A percentile compares a stretch with the other conserved stretches of the same genome.
These are phyloP conservation scores for Marchantia polymorpha DNA, from an alignment of 225 moss, liverwort and hornwort species.

Conservation along the genomic window DNA sequence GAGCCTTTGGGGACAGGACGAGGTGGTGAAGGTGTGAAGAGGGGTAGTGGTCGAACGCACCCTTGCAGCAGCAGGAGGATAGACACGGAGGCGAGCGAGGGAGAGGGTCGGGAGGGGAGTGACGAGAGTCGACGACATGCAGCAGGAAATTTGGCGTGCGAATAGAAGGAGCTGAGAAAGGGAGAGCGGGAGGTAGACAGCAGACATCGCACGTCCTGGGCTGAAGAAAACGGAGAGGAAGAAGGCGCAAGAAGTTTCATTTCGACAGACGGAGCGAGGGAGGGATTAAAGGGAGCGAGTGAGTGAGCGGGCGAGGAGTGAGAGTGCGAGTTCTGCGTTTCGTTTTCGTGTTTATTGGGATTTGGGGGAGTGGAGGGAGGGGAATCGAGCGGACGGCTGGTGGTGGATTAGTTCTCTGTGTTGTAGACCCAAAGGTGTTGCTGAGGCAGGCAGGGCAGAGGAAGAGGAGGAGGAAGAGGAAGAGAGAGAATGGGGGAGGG, in stretches of 20 bases:
- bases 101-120: background rate
- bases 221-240: background rate
- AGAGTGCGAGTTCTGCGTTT: background rate
- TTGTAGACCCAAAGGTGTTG: background rate
- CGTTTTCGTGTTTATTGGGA: background rate
- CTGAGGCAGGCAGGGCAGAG: background rate
- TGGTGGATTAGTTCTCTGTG: background rate
- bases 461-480: background rate
- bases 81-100: background rate
- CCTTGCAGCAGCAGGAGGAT: background rate
- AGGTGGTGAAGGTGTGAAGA: slow-evolving; percentile 10
- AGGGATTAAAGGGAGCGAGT: background rate
- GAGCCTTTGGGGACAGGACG: background rate
- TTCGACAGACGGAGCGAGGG: background rate
- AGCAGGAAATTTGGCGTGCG: slow-evolving; percentile 1
- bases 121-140: background rate
- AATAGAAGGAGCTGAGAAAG: background rate
- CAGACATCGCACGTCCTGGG: too few relatives aligned
- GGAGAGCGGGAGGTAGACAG: too few relatives aligned
- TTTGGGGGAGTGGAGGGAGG: too few relatives aligned
- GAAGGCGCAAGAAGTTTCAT: background rate
- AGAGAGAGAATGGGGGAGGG: background rate
- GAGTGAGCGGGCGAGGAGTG: too few relatives aligned
- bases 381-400: background rate
- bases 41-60: background rate